Conservation (phyloP, 148 eudicot species). For the Fallopia convolvulus region DNA sequence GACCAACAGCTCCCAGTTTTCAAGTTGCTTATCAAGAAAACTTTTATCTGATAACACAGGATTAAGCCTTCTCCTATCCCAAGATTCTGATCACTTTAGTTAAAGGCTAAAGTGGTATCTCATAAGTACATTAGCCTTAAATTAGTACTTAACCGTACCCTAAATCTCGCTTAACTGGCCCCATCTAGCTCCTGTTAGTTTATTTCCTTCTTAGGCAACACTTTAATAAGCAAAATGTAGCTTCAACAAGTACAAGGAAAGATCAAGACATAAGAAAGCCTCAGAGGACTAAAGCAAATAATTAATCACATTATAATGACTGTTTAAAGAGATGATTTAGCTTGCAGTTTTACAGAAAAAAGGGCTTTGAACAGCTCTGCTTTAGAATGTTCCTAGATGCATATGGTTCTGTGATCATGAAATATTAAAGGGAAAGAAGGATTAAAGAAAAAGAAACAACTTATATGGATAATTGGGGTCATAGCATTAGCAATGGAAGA, state of each 20-base stretch:
- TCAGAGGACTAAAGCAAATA: neutral
- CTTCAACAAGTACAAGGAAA: neutral
- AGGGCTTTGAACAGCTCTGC: neutral
- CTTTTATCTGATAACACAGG: constrained; percentile 14
- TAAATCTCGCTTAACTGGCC: neutral
- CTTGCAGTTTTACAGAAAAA: neutral
- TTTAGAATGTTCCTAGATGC: constrained; percentile 9
- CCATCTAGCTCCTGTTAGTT: neutral
- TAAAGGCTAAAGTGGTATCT: constrained; percentile 26
- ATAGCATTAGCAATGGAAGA: neutral
- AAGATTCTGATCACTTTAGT: constrained; percentile 22
- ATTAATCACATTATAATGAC: neutral
- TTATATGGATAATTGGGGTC: neutral
- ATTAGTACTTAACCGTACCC: neutral
- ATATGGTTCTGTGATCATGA: constrained; percentile 9
- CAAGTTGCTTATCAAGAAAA: neutral
- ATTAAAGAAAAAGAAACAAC: neutral
- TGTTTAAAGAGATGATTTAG: neutral
- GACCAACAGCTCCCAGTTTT: constrained; percentile 1
- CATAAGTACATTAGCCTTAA: constrained; percentile 9
- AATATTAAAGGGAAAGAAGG: constrained; percentile 14
- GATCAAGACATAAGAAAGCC: neutral
- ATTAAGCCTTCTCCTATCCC: constrained; percentile 19
- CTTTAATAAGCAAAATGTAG: neutral
- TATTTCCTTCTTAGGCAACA: neutral